Base-by-base conservation (phyloP, 306 rosid species). In the Corylus heterophylla region DNA sequence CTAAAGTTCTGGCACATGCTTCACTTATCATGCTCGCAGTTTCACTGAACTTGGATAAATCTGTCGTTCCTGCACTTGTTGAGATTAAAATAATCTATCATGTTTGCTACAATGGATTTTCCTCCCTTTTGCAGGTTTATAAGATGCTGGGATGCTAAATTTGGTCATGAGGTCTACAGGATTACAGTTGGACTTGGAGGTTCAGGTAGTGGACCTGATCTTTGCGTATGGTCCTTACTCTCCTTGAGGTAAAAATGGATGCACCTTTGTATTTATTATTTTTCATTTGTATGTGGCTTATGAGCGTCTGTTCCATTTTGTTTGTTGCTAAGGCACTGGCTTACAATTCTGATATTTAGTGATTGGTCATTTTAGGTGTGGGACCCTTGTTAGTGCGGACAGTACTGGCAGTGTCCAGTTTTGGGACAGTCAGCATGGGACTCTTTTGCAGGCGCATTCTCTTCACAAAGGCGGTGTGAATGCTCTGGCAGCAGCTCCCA, bases 351-450 rank as follows among this genome's bases (percentile, higher is more conserved):
- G 56, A 55, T 84, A 78, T 56, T 45, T 47, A 82, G 49, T 74
- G 11, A 22, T 31, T 62, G 7, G 72, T 88, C 70, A 75, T 82
- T 83, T 77, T 85, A 96, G 99, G 90, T 87, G 92, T 56, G 99
- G 97, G 83, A 89, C 93, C 56, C 99, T 96, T 76, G 98, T 96
- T 52, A 96, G 99, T 89, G 98, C 90, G 1, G 99, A 96, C 90
- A 93, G 99, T 89, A 88, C 88, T 76, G 99, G 99, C 20, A 93
- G 96, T 58, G 98, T 96, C 76, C 98, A 93, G 84, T 96, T 96
- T 85, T 96, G 99, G 99, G 96, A 96, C 75, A 63, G 92, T 77
- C 85, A 84, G 69, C 89, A 83, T 72, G 99, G 99, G 81, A 91
- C 98, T 77, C 91, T 87, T 75, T 81, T 92, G 80, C 98, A 91